Percentiles rank a stretch among this genome's conserved stretches.
These are phyloP conservation scores for Periconia digitata DNA, from an alignment of 2,329 filamentous ascomycete genomes.

Conservation along the genomic window DNA sequence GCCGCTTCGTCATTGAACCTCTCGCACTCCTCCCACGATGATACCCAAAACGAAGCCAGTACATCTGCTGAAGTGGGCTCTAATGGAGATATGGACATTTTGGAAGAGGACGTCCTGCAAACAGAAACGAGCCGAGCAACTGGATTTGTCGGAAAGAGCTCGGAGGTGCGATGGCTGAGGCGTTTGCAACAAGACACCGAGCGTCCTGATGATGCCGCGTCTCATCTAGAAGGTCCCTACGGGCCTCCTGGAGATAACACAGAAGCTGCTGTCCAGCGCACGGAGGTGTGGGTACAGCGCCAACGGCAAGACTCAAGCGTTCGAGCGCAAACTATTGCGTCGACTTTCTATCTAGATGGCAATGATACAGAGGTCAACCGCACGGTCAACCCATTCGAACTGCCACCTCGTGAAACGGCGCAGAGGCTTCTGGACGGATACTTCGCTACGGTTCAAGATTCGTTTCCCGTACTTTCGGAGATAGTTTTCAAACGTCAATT, in stretches of 20 bases:
- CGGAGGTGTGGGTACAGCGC: not conserved
- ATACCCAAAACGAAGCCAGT: too few species aligned
- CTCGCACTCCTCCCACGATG: too few species aligned
- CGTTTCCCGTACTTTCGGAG: conserved; percentile 29
- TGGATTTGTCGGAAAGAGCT: too few species aligned
- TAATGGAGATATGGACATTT: too few species aligned
- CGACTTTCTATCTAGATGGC: conserved; percentile 40
- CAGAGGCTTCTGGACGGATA: conserved; percentile 40
- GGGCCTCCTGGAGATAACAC: conserved; percentile 14
- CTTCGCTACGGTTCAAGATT: conserved; percentile 39
- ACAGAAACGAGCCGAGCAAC: too few species aligned
- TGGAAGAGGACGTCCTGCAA: too few species aligned
- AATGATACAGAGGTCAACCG: conserved; percentile 28
- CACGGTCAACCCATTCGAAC: conserved; percentile 28
- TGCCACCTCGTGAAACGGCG: conserved; percentile 35
- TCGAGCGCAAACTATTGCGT: conserved; percentile 19
- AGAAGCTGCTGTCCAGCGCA: not conserved
- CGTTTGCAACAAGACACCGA: too few species aligned
- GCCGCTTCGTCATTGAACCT: too few species aligned
- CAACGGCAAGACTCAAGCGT: conserved; percentile 9
- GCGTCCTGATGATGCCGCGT: conserved; percentile 16
- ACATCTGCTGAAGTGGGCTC: too few species aligned
- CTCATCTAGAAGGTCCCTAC: conserved; percentile 5
- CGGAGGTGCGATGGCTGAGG: too few species aligned
- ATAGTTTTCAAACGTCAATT: conserved; percentile 12